Evolutionary conservation across 2,329 filamentous ascomycete species (phyloP), one percentile per base, ranked within the genome.

Genomic region (Trichoderma sp.): DNA sequence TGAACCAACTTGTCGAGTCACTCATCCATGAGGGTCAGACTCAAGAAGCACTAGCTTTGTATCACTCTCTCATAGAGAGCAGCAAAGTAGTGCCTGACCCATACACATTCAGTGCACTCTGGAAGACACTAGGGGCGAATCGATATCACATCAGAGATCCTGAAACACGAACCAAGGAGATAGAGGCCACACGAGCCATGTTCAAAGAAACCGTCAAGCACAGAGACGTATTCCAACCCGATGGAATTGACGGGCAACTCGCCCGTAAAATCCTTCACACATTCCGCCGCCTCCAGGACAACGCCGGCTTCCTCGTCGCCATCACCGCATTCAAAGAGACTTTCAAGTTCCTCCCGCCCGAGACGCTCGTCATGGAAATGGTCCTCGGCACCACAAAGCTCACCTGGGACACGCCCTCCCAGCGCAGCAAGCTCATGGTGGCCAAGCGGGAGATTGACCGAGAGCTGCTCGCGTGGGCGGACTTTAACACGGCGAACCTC

Each of bases 1-100:
- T 95, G 87, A 97, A 96, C 83, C 93, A 95, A 80, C 85, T 95
- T 27, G 89, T 97, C 31, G 90, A 91, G 76, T 90, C 91, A 7
- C 89, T 92, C 77, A 87, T 93, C 64, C 89, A 91, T 76, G 88
- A 89, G 75, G 89, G 90, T 68, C 86, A 90, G 71, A 86, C 88
- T 62, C 82, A 84, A 29, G 85, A 88, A 68, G 90, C 93, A 0
- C 87, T 89, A 79, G 81, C 84, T 3, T 86, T 91, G 35, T 94
- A 91, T 82, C 81, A 84, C 11, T 82, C 84, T 21, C 87, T 94
- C 80, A 88, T 89, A 35, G 78, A 82, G 11, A 83, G 87, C 31
- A 84, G 85, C 45, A 85, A 83, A 38, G 81, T 93, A 56, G 83
- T 85, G 67, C 92, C 93, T 0, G 92, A 94, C 78, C 86, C 91